Conservation (phyloP, 805 yeast genomes). For the Hemisphaericaspora nanyangensis region DNA sequence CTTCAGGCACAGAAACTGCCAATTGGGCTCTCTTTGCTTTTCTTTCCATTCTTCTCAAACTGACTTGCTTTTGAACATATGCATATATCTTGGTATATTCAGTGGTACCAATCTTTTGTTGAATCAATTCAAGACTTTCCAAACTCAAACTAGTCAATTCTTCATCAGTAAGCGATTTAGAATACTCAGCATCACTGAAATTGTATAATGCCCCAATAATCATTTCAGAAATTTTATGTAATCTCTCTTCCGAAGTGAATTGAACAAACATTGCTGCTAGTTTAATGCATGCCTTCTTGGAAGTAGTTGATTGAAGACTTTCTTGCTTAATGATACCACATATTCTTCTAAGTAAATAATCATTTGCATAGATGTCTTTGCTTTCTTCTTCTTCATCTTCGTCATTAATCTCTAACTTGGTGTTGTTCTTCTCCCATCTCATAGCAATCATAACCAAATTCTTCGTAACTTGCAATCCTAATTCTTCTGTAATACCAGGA, state of each 20-base stretch:
- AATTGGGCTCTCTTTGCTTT: conserved; percentile 70
- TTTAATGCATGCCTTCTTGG: conserved; percentile 70
- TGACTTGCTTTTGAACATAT: conserved; percentile 58
- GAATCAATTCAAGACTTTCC: conserved; percentile 68
- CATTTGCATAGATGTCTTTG: conserved; percentile 36
- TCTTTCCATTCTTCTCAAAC: conserved; percentile 68
- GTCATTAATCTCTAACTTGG: conserved; percentile 22
- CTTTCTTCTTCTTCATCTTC: conserved; percentile 22
- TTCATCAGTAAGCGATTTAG: conserved; percentile 38
- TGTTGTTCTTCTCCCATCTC: conserved; percentile 53
- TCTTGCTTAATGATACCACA: conserved; percentile 67
- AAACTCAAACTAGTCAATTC: conserved; percentile 51
- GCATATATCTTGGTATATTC: conserved; percentile 61
- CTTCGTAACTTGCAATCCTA: conserved; percentile 63
- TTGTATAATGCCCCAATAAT: conserved; percentile 53
- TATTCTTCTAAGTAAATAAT: conserved; percentile 61
- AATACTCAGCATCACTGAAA: conserved; percentile 44
- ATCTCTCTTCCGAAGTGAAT: conserved; percentile 39
- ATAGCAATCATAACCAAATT: conserved; percentile 58
- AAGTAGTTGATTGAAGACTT: conserved; percentile 44
- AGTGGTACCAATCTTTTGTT: conserved; percentile 66
- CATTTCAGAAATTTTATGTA: conserved; percentile 42
- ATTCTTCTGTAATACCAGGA: conserved; percentile 59
- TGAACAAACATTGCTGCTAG: conserved; percentile 62
- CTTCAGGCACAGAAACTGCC: conserved; percentile 74